These are phyloP conservation scores for Triticum timopheevii DNA, from an alignment of 176 grass and related monocot genomes.

Conservation along the genomic window DNA sequence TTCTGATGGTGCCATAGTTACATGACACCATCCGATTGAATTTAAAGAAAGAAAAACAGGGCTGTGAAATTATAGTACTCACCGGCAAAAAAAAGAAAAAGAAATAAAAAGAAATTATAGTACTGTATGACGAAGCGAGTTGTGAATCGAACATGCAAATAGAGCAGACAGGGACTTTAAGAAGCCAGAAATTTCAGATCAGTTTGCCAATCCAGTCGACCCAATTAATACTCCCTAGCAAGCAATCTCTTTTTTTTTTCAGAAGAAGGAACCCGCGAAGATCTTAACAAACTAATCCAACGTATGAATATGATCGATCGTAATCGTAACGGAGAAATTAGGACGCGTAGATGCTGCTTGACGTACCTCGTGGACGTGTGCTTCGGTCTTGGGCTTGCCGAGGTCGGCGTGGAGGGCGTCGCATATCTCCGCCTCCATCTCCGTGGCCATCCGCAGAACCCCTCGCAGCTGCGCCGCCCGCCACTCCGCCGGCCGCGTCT, in stretches of 20 bases:
- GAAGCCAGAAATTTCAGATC: background rate
- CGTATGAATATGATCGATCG: background rate
- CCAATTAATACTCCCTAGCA: background rate
- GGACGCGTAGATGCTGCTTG: background rate
- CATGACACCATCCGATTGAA: background rate
- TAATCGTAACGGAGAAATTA: background rate
- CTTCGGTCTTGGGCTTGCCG: slow-evolving; percentile 61
- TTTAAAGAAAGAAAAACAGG: background rate
- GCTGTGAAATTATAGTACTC: background rate
- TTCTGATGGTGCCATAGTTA: background rate
- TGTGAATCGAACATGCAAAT: background rate
- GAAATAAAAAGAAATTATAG: background rate
- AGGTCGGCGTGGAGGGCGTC: slow-evolving; percentile 61
- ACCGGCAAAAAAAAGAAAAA: no score
- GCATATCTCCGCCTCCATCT: slow-evolving; percentile 66
- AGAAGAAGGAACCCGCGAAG: background rate
- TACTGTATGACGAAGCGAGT: background rate
- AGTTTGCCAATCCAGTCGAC: background rate
- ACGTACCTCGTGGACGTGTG: slow-evolving; percentile 55
- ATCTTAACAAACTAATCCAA: background rate
- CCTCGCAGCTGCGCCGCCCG: slow-evolving; percentile 57
- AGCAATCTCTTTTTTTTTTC: no score
- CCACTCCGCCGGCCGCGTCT: slow-evolving; percentile 63
- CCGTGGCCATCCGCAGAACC: slow-evolving; percentile 48
- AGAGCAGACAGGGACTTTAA: background rate